A percentile compares a stretch with the other conserved stretches of the same genome.
These are phyloP conservation scores for Magnusiomyces ingens DNA, from an alignment of 1,139 yeast genomes.

Conservation along the genomic window DNA sequence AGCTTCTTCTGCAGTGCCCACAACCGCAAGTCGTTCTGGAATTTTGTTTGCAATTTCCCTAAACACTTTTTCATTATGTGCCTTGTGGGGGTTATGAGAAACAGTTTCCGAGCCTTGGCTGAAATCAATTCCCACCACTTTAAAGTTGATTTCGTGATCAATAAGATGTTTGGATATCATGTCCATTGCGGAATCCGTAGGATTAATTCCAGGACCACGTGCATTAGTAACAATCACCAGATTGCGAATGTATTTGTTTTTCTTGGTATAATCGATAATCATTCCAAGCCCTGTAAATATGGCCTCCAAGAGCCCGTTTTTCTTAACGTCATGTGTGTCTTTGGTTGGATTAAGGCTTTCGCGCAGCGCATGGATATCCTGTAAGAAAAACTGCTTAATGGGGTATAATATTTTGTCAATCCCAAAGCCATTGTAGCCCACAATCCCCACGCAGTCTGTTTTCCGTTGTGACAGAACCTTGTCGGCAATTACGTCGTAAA, in stretches of 20 bases:
- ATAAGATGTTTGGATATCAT: slow-evolving; percentile 9
- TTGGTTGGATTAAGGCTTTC: slow-evolving; percentile 9
- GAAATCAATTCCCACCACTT: slow-evolving; percentile 34
- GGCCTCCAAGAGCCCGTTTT: too few relatives aligned
- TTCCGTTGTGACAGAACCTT: slow-evolving; percentile 46
- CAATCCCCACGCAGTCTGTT: slow-evolving; percentile 48
- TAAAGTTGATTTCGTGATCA: slow-evolving; percentile 18
- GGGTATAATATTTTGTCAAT: slow-evolving; percentile 7
- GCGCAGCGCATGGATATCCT: slow-evolving; percentile 6
- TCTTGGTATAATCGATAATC: too few relatives aligned
- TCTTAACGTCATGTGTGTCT: neutral
- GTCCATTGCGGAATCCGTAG: neutral
- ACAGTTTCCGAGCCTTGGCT: slow-evolving; percentile 14
- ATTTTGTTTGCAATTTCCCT: slow-evolving; percentile 21
- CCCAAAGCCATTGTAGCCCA: slow-evolving; percentile 37
- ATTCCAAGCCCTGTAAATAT: too few relatives aligned
- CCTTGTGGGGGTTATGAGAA: too few relatives aligned
- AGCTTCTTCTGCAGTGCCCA: slow-evolving; percentile 4
- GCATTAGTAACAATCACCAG: slow-evolving; percentile 45
- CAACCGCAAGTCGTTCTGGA: neutral
- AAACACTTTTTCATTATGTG: slow-evolving; percentile 23
- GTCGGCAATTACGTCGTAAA: slow-evolving; percentile 39
- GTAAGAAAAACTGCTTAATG: slow-evolving; percentile 5
- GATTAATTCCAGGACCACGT: neutral
- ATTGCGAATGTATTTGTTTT: slow-evolving; percentile 31